Evolutionary conservation across 805 yeast genomes (phyloP).

Genomic region (Kodamaea leandrae): DNA sequence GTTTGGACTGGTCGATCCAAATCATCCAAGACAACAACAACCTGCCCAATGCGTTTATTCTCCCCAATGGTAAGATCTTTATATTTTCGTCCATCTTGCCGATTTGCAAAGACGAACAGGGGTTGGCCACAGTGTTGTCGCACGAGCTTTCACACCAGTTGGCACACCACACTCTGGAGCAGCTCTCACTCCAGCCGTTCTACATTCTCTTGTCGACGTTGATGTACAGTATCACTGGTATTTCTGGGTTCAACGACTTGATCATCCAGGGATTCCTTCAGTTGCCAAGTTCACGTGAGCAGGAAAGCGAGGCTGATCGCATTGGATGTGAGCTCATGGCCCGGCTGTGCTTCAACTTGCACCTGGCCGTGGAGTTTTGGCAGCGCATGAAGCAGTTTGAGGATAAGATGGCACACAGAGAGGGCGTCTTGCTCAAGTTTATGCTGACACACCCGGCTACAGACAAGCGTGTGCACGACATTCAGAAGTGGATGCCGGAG

Average conservation of each 20-base stretch:
- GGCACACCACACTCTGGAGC: conserved; percentile 88
- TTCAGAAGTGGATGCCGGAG: conserved; percentile 64
- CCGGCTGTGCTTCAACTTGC: conserved; percentile 79
- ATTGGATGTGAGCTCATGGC: conserved; percentile 93
- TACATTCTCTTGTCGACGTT: conserved; percentile 53
- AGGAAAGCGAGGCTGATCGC: conserved; percentile 96
- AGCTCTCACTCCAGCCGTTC: conserved; percentile 72
- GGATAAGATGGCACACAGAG: conserved; percentile 38
- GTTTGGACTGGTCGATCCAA: conserved; percentile 72
- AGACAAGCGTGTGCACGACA: conserved; percentile 63
- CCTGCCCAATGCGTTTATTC: conserved; percentile 94
- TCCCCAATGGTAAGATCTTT: conserved; percentile 95
- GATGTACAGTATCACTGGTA: conserved; percentile 62
- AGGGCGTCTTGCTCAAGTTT: conserved; percentile 48
- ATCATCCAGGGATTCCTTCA: conserved; percentile 55
- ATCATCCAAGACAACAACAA: conserved; percentile 62
- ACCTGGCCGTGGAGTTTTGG: conserved; percentile 78
- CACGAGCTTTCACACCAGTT: conserved; percentile 95
- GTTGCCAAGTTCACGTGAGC: conserved; percentile 84
- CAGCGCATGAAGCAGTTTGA: conserved; percentile 60
- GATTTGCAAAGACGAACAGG: conserved; percentile 79
- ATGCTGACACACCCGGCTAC: conserved; percentile 90
- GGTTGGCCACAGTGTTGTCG: conserved; percentile 89
- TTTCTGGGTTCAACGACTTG: conserved; percentile 49
- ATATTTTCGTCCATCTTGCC: conserved; percentile 77